These are phyloP conservation scores for Hymenoscyphus occultus DNA, from an alignment of 2,329 filamentous ascomycete species.

Conservation along the genomic window DNA sequence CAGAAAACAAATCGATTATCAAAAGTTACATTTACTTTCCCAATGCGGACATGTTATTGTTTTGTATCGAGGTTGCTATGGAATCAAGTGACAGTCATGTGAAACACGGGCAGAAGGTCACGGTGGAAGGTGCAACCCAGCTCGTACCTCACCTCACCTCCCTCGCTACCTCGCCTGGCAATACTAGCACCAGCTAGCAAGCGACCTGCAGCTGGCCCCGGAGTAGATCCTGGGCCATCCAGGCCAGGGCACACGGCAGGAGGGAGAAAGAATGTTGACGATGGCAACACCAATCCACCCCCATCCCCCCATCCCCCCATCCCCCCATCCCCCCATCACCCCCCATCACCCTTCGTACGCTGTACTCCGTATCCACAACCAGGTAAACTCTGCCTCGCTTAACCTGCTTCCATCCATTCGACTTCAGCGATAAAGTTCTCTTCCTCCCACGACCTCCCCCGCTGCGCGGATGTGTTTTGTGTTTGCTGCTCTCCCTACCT, in stretches of 20 bases:
- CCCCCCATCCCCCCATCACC: background rate
- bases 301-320: background rate
- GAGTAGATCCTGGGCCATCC: too few relatives aligned
- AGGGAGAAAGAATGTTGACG: background rate
- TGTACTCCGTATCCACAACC: too few relatives aligned
- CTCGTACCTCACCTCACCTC: too few relatives aligned
- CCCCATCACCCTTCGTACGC: too few relatives aligned
- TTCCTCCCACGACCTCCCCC: conserved; percentile 1
- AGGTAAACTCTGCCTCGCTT: background rate
- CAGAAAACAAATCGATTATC: background rate
- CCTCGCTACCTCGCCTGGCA: too few relatives aligned
- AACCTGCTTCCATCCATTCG: background rate
- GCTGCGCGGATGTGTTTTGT: conserved; percentile 2
- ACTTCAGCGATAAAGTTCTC: background rate
- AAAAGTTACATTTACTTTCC: background rate
- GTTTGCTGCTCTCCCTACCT: background rate
- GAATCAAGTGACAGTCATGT: too few relatives aligned
- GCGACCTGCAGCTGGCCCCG: background rate
- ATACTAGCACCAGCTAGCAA: background rate
- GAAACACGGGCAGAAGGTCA: background rate
- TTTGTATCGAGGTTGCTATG: background rate
- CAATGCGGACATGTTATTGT: background rate
- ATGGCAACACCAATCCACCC: background rate
- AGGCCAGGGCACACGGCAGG: too few relatives aligned
- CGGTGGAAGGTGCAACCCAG: background rate